Conservation (phyloP, 441 rosid species). For the Erysimum pusillum region DNA sequence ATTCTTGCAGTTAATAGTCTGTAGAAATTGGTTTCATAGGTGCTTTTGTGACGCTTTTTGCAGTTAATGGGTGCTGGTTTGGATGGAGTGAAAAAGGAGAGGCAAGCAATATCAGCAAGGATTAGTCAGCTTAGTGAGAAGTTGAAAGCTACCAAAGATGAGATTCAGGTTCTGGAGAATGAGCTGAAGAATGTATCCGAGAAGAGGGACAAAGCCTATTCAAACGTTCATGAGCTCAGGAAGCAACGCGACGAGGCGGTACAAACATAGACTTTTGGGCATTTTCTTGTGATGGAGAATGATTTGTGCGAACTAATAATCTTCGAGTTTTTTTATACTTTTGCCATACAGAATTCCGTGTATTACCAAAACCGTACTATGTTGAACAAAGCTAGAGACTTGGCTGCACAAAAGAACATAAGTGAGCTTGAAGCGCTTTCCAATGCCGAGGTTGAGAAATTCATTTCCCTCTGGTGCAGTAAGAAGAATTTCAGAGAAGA, state of each 20-base stretch:
- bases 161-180: slow-evolving; percentile 43
- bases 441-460: slow-evolving; percentile 63
- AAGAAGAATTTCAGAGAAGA: slow-evolving; percentile 57
- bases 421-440: slow-evolving; percentile 44
- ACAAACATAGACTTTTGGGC: slow-evolving; percentile 10
- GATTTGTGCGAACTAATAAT: slow-evolving; percentile 5
- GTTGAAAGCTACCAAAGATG: slow-evolving; percentile 46
- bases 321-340: background rate
- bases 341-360: slow-evolving; percentile 34
- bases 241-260: slow-evolving; percentile 49
- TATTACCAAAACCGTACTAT: slow-evolving; percentile 42
- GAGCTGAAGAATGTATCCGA: slow-evolving; percentile 43
- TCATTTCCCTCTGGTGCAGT: slow-evolving; percentile 74
- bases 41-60: slow-evolving; percentile 16
- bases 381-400: slow-evolving; percentile 52
- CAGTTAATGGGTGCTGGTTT: slow-evolving; percentile 53
- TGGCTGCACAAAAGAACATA: slow-evolving; percentile 49
- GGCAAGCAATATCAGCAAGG: slow-evolving; percentile 52
- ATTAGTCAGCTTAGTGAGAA: slow-evolving; percentile 49
- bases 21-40: slow-evolving; percentile 17
- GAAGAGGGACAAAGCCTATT: slow-evolving; percentile 46
- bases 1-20: too few species aligned
- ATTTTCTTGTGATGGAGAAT: slow-evolving; percentile 21
- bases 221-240: slow-evolving; percentile 48
- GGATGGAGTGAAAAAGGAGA: slow-evolving; percentile 52